Evolutionary conservation across 306 rosid genomes (phyloP).

Genomic region (Quillaja saponaria): DNA sequence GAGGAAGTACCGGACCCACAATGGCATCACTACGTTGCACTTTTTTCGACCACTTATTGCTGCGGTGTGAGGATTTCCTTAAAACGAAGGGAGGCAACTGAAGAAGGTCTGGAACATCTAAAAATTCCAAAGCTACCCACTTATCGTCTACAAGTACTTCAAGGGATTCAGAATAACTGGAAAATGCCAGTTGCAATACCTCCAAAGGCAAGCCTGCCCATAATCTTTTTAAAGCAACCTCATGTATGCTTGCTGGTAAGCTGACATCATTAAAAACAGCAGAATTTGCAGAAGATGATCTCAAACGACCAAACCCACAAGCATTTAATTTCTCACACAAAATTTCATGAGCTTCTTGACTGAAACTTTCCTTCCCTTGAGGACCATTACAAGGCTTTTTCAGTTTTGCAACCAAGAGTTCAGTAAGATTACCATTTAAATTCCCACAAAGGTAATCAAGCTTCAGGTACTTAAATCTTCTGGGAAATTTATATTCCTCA

Average conservation of each 20-base stretch:
- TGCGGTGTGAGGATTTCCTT: conserved; percentile 50
- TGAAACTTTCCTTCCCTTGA: conserved; percentile 25
- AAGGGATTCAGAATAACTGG: conserved; percentile 43
- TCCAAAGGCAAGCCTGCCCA: conserved; percentile 68
- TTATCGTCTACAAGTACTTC: conserved; percentile 35
- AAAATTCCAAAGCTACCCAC: conserved; percentile 45
- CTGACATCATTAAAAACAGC: conserved; percentile 55
- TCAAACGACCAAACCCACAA: conserved; percentile 49
- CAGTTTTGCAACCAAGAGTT: conserved; percentile 33
- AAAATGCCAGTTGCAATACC: conserved; percentile 53
- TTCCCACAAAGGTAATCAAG: conserved; percentile 50
- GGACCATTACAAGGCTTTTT: conserved; percentile 14
- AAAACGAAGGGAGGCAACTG: conserved; percentile 71
- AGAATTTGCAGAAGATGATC: conserved; percentile 48
- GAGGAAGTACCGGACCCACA: conserved; percentile 75
- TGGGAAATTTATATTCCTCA: conserved; percentile 47
- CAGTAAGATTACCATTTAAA: conserved; percentile 47
- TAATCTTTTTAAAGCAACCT: conserved; percentile 51
- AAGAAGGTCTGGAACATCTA: conserved; percentile 49
- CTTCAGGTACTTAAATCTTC: conserved; percentile 42
- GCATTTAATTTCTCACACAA: conserved; percentile 62
- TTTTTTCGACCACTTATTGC: conserved; percentile 46
- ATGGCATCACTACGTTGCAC: conserved; percentile 38
- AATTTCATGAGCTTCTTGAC: conserved; percentile 45
- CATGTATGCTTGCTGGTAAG: conserved; percentile 53